Conservation (phyloP, 2,329 filamentous ascomycete species). For the Fusarium annulatum region DNA sequence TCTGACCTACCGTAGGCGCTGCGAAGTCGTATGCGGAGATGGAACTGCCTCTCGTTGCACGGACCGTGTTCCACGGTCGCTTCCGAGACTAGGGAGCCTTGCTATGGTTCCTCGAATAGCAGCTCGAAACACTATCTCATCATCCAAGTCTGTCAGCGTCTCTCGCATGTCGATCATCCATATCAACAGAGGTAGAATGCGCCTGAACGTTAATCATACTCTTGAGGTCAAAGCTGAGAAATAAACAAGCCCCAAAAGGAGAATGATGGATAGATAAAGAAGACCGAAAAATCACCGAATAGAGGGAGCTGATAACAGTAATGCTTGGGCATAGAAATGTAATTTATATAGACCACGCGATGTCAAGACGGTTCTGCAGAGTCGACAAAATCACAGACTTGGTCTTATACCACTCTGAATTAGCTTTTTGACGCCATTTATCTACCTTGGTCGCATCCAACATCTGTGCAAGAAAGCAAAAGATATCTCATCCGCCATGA, state of each 20-base stretch:
- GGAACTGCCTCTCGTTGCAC: fast-evolving
- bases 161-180: neutral
- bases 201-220: fast-evolving
- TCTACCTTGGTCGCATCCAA: neutral
- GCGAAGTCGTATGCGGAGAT: neutral
- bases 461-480: neutral
- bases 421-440: neutral
- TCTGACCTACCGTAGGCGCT: neutral
- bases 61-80: neutral
- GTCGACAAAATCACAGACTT: neutral
- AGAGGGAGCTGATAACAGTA: neutral
- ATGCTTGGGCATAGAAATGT: neutral
- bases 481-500: neutral
- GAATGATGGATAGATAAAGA: neutral
- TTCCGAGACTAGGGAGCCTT: fast-evolving
- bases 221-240: fast-evolving
- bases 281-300: neutral
- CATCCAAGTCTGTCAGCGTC: fast-evolving
- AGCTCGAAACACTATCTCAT: neutral
- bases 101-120: neutral
- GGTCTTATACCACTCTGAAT: neutral
- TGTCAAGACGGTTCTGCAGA: neutral
- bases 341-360: neutral
- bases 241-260: neutral
- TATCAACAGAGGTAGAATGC: neutral